phyloP scores from a whole-genome alignment of 768 basidiomycete genomes.

The Sarcomyxa edulis region DNA sequence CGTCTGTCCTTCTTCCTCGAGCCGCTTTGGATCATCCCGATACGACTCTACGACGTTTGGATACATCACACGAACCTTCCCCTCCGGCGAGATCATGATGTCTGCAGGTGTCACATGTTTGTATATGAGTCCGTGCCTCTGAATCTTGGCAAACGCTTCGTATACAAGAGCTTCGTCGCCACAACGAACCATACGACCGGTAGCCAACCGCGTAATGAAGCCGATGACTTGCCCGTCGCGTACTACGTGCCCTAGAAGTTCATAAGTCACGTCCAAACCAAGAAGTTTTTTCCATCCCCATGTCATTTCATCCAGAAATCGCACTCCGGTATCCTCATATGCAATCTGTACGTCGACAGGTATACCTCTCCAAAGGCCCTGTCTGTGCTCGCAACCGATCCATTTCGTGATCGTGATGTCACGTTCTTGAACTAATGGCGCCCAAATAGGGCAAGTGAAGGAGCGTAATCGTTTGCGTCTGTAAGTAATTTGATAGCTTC shows the following conservation, averaged over 20 bases:
- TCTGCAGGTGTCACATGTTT: neutral
- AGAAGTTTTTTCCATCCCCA: slow-evolving; percentile 6
- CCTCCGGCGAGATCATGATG: slow-evolving; percentile 5
- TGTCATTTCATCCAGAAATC: slow-evolving; percentile 5
- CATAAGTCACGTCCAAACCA: slow-evolving; percentile 10
- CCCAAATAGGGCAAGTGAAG: slow-evolving; percentile 29
- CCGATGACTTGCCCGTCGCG: slow-evolving; percentile 14
- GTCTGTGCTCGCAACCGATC: slow-evolving; percentile 9
- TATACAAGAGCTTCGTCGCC: slow-evolving; percentile 11
- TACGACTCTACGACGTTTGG: no score
- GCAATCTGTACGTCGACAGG: slow-evolving; percentile 15
- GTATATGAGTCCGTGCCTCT: slow-evolving; percentile 4
- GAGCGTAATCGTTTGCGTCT: slow-evolving; percentile 15
- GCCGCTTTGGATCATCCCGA: no score
- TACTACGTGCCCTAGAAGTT: slow-evolving; percentile 14
- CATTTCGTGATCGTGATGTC: slow-evolving; percentile 32
- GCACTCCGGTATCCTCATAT: slow-evolving; percentile 6
- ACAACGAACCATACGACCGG: slow-evolving; percentile 10
- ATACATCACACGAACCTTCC: slow-evolving; percentile 9
- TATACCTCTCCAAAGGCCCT: slow-evolving; percentile 15
- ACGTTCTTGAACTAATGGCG: slow-evolving; percentile 26
- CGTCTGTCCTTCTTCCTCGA: no score
- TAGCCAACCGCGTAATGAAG: slow-evolving; percentile 11
- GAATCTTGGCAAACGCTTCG: slow-evolving; percentile 10
- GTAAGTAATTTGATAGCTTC: slow-evolving; percentile 26